Base-by-base conservation (phyloP, 2,329 filamentous ascomycete genomes). In the Colletotrichum phormii region DNA sequence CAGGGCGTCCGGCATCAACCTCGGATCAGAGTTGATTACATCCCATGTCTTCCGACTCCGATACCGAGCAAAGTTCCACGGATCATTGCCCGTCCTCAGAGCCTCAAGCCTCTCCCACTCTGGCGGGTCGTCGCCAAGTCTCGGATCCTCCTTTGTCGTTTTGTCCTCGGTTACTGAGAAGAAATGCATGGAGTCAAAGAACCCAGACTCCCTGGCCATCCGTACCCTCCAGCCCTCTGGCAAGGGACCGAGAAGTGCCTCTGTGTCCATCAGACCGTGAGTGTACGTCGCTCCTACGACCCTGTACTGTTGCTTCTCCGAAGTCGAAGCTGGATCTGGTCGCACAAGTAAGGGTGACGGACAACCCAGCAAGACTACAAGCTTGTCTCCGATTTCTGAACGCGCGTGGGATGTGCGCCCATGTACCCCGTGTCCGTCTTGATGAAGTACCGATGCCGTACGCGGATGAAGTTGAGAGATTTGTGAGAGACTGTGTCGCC, bases 241-340 rank as follows among this genome's bases (percentile, higher is more conserved):
- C 7, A 70, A 24, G 7, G 42, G 61, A 1, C 67, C 67, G n/a
- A 70, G 67, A 3, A 70, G 54, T 13, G 61, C 67, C 37, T 70
- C 67, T 5, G 61, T 63, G 42, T 57, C 35, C 61, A 70, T 65
- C 24, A 70, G 54, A 3, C 67, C 67, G 15, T 70, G 61, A 22
- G 59, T 49, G 31, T 70, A 70, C 31, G 61, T 64, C 12, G 63
- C 61, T 7, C 67, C 67, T 18, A 70, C 42, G 3, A 70, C 54
- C 31, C 62, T 54, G 24, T 35, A 59, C 33, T n/a, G 55, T 13
- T 29, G 31, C 4, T 22, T 22, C 18, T 59, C 12, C 11, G 11
- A 22, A 22, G 8, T 35, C 18, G 57, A 13, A 2, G n/a, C 31
- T 2, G 11, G n/a, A 49, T 49, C 42, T 13, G 31, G 9, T 13